Base-by-base conservation (phyloP, 2,329 filamentous ascomycete genomes). In the Colletotrichum coccodes region DNA sequence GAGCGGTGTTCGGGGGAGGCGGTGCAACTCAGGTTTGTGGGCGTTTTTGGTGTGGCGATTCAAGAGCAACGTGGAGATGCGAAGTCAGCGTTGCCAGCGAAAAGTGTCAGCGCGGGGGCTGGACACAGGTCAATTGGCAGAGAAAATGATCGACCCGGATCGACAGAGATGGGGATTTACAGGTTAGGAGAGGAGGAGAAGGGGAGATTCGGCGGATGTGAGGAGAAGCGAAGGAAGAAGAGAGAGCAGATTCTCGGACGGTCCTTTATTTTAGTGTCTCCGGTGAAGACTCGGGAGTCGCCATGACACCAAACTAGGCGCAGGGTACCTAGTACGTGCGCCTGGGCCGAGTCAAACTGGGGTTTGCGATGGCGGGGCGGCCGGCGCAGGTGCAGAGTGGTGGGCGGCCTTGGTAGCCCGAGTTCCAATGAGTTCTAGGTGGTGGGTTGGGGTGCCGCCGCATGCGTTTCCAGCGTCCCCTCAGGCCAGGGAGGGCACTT, bases 261-360 rank as follows among this genome's bases (percentile, higher is more conserved):
- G 56, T 57, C 49, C 66, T 60, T 60, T 66, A 65, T 66, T 47
- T 59, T 68, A 69, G 66, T 60, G 61, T 59, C 61, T 66, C 66
- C 54, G 61, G 66, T 69, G 61, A 66, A 65, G 66, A 36, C 50
- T 53, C 50, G 50, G 50, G 32, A 69, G 61, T 69, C 53, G 66
- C 66, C 66, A 65, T 65, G 66, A 69, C 66, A 69, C 61, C 42
- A 40, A 60, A 38, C 32, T 32, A 36, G 38, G n/a, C 23, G 21
- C 32, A 60, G 58, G 46, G 60, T 59, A 47, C n/a, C n/a, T n/a
- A n/a, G n/a, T n/a, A 32, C 47, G 18, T 46, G 34, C 49, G 32
- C 32, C 50, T 53, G 50, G 32, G 32, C 50, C 50, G 32, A 53
- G 50, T 53, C 50, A 23, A 53, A 53, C 32, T 53, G 50, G 50